Base-by-base conservation (phyloP, 2,329 filamentous ascomycete genomes). In the Penicillium palitans region DNA sequence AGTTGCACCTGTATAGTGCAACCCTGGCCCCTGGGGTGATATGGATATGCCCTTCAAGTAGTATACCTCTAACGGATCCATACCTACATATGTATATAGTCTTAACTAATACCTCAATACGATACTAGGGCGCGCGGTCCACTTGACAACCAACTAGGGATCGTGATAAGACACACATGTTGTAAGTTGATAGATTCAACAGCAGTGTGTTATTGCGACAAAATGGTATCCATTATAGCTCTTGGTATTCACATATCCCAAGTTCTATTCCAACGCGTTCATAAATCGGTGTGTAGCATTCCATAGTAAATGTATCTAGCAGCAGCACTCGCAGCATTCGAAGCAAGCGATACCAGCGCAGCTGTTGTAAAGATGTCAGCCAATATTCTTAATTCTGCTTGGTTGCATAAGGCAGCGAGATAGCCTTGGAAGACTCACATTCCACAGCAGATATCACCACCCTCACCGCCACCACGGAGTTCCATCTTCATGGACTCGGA, bases 241-340 rank as follows among this genome's bases (percentile, higher is more conserved):
- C 27, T 12, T 7, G 9, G 13, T 41, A 55, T 55, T 44, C 37
- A 42, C 27, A 53, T 12, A 27, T 21, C 3, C 35, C 24, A 4
- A 13, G 15, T 31, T 15, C 35, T 44, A 54, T 24, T 35, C 21
- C 35, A 53, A 35, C 42, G 9, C 17, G 10, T 27, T 37, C 15
- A 41, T 41, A 27, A 10, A 39, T 31, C 48, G 21, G 10, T 19
- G 8, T 57, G 25, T 19, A 44, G 13, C 2, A 39, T 40, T 31
- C 21, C 49, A 27, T 31, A 33, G 25, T 5, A 25, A 15, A 25
- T 2, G 25, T 24, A 29, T 47, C 35, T 57, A 57, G 55, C 55
- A 57, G 55, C 55, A 57, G 49, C 55, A 57, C 21, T 57, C 55
- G 29, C 49, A 57, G 49, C 55, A 57, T 21, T 57, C 55, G 35